phyloP scores from a whole-genome alignment of 192 early-diverging fungal genomes.

The Dimargaris verticillata region DNA sequence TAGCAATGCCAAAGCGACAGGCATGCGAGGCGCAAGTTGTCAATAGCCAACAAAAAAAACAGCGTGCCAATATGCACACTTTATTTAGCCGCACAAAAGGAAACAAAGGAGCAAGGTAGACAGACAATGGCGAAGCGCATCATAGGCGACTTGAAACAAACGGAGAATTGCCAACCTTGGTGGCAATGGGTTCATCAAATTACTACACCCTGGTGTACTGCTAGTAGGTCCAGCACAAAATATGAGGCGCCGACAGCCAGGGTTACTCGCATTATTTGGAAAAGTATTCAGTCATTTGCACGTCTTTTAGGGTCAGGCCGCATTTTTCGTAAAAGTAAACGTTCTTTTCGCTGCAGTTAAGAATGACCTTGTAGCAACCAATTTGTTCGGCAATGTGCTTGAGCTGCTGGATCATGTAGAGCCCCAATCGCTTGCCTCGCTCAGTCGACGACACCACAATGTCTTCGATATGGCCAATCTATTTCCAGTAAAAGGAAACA shows the following conservation, averaged over 20 bases:
- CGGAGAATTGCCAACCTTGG: too few species aligned
- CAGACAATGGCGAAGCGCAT: too few species aligned
- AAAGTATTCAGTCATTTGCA: slow-evolving; percentile 51
- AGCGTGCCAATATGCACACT: too few species aligned
- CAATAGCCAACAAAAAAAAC: too few species aligned
- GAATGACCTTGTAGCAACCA: slow-evolving; percentile 85
- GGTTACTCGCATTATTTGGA: slow-evolving; percentile 1
- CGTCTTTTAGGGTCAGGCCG: slow-evolving; percentile 57
- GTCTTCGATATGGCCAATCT: slow-evolving; percentile 86
- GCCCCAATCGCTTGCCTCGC: slow-evolving; percentile 51
- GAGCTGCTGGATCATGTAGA: slow-evolving; percentile 70
- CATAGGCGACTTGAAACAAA: too few species aligned
- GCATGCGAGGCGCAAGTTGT: too few species aligned
- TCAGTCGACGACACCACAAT: slow-evolving; percentile 60
- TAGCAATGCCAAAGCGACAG: too few species aligned
- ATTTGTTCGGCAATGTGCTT: slow-evolving; percentile 49
- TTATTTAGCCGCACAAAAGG: too few species aligned
- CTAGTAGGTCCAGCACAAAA: not conserved
- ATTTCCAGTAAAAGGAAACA: not conserved
- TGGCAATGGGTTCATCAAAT: too few species aligned
- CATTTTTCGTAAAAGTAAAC: slow-evolving; percentile 87
- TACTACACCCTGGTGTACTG: too few species aligned
- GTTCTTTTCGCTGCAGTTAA: slow-evolving; percentile 57
- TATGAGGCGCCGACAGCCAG: not conserved
- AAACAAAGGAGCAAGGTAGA: too few species aligned